phyloP scores from a whole-genome alignment of 768 basidiomycete genomes.

The Amanita subjunquillea region DNA sequence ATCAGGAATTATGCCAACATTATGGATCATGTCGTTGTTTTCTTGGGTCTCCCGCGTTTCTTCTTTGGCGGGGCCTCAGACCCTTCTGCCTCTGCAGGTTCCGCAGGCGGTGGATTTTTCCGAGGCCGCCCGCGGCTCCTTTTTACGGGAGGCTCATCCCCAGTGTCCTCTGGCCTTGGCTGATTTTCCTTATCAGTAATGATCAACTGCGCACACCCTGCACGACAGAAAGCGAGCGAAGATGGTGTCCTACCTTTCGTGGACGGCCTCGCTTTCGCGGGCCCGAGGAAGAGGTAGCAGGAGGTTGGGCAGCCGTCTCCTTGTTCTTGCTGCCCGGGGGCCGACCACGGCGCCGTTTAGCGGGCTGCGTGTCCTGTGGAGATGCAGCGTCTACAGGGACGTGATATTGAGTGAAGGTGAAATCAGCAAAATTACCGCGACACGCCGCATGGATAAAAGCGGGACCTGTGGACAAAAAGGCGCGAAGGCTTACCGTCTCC shows the following conservation, averaged over 20 bases:
- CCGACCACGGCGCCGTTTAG: conserved; percentile 78
- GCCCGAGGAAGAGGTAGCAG: conserved; percentile 22
- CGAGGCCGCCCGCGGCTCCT: conserved; percentile 69
- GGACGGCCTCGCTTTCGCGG: conserved; percentile 58
- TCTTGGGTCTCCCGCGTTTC: conserved; percentile 67
- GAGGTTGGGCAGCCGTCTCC: conserved; percentile 24
- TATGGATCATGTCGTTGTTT: conserved; percentile 16
- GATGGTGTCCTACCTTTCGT: conserved; percentile 40
- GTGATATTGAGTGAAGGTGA: conserved; percentile 13
- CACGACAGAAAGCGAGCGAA: conserved; percentile 9
- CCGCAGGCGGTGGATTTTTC: conserved; percentile 47
- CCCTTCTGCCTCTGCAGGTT: conserved; percentile 25
- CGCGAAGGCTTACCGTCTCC: conserved; percentile 27
- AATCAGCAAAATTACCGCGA: conserved; percentile 27
- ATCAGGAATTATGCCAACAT: conserved; percentile 9
- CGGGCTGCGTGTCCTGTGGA: conserved; percentile 19
- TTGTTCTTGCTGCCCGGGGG: conserved; percentile 84
- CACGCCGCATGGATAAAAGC: not conserved
- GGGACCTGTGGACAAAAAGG: conserved; percentile 9
- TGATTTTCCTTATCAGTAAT: conserved; percentile 11
- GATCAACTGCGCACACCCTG: conserved; percentile 9
- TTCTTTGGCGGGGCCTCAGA: conserved; percentile 48
- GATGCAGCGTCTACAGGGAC: conserved; percentile 26
- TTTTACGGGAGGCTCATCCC: conserved; percentile 46
- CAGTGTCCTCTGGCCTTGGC: conserved; percentile 34